Percentiles rank a stretch among this genome's conserved stretches.
Evolutionary conservation across 352 stramenopile genomes (phyloP).

Genomic region (Phytophthora constricta): DNA sequence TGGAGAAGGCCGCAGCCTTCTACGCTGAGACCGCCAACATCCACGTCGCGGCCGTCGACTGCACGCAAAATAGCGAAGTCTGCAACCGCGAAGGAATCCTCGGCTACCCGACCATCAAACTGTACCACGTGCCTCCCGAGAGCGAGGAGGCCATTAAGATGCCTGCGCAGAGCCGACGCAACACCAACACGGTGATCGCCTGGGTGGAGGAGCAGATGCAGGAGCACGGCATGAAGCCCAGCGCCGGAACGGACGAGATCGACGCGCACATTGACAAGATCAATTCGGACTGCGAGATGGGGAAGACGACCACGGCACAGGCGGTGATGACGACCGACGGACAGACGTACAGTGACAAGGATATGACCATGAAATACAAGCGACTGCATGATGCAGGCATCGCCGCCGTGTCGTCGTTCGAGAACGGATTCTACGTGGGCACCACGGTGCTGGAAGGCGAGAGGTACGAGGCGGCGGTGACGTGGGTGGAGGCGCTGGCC

Average conservation of each 20-base stretch:
- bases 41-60: slow-evolving; percentile 79
- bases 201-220: slow-evolving; percentile 71
- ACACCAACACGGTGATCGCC: slow-evolving; percentile 63
- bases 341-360: slow-evolving; percentile 39
- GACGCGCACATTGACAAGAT: slow-evolving; percentile 63
- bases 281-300: slow-evolving; percentile 50
- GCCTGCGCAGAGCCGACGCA: slow-evolving; percentile 41
- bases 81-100: slow-evolving; percentile 70
- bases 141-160: slow-evolving; percentile 45
- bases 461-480: slow-evolving; percentile 61
- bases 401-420: slow-evolving; percentile 69
- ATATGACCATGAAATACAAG: slow-evolving; percentile 64
- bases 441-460: slow-evolving; percentile 61
- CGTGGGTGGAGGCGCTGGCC: slow-evolving; percentile 67
- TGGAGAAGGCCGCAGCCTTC: slow-evolving; percentile 72
- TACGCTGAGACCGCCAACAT: slow-evolving; percentile 62
- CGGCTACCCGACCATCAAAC: slow-evolving; percentile 70
- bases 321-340: slow-evolving; percentile 21
- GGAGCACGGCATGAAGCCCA: slow-evolving; percentile 53
- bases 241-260: slow-evolving; percentile 53
- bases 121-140: slow-evolving; percentile 66
- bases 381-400: slow-evolving; percentile 69
- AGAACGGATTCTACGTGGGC: slow-evolving; percentile 80
- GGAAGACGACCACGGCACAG: slow-evolving; percentile 8
- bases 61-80: slow-evolving; percentile 57